These are phyloP conservation scores for Scutellaria barbata DNA, from an alignment of 257 asterid genomes.

Conservation along the genomic window DNA sequence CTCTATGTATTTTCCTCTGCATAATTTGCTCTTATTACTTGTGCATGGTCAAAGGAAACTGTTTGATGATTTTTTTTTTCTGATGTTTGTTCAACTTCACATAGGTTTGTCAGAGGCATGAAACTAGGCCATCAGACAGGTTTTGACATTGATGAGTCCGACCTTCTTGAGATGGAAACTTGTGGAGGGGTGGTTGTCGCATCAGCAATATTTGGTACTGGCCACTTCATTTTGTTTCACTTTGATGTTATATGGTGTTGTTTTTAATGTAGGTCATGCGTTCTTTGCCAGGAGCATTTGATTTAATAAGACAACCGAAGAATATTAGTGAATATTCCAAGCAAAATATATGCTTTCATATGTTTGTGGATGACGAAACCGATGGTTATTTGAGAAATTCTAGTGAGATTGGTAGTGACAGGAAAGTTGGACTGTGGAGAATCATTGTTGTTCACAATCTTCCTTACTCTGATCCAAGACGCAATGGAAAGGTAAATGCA, in stretches of 20 bases:
- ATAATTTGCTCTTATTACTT: neutral
- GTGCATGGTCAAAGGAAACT: neutral
- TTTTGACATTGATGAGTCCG: slow-evolving; percentile 77
- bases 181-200: slow-evolving; percentile 89
- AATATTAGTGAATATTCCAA: slow-evolving; percentile 73
- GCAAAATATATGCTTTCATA: slow-evolving; percentile 72
- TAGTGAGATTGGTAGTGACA: slow-evolving; percentile 63
- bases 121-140: slow-evolving; percentile 84
- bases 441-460: slow-evolving; percentile 73
- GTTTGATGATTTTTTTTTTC: neutral
- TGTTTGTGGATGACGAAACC: slow-evolving; percentile 88
- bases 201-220: slow-evolving; percentile 88
- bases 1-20: neutral
- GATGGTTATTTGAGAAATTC: slow-evolving; percentile 61
- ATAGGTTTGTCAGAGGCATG: slow-evolving; percentile 83
- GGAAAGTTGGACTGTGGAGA: slow-evolving; percentile 84
- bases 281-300: slow-evolving; percentile 78
- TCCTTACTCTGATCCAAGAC: slow-evolving; percentile 88
- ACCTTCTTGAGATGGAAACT: slow-evolving; percentile 81
- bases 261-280: slow-evolving; percentile 39
- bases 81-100: slow-evolving; percentile 36
- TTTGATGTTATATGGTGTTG: slow-evolving; percentile 23
- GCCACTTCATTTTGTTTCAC: slow-evolving; percentile 21
- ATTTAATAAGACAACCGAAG: slow-evolving; percentile 81
- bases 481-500: slow-evolving; percentile 85